Conservation (phyloP, 345 rosid species). For the Ceriops zippeliana region DNA sequence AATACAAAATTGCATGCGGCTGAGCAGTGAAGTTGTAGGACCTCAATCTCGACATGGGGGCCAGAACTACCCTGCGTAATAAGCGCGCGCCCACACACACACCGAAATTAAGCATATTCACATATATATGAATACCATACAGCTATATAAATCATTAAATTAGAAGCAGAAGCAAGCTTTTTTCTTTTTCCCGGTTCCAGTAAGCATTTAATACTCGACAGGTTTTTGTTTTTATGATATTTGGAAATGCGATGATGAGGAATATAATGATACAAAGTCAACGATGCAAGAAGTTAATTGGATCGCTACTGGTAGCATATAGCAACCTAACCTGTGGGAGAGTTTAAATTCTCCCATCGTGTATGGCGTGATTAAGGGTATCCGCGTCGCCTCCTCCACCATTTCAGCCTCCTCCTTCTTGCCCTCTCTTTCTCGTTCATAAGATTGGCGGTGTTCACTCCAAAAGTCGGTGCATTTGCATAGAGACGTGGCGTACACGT, state of each 20-base stretch:
- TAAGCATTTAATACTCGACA: neutral
- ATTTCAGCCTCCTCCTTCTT: too few relatives aligned
- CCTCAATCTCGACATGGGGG: conserved; percentile 29
- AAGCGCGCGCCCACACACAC: too few relatives aligned
- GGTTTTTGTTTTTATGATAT: neutral
- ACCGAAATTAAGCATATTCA: too few relatives aligned
- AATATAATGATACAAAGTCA: neutral
- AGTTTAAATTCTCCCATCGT: conserved; percentile 28
- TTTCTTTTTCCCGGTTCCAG: neutral
- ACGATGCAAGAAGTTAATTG: neutral
- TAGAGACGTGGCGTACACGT: too few relatives aligned
- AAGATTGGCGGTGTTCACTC: too few relatives aligned
- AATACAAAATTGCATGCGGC: conserved; percentile 30
- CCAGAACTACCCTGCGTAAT: conserved; percentile 24
- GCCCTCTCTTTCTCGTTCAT: too few relatives aligned
- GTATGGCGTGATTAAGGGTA: conserved; percentile 27
- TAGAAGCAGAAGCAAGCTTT: neutral
- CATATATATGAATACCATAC: too few relatives aligned
- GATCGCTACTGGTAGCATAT: neutral
- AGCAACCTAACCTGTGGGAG: conserved; percentile 23
- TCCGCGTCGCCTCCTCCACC: neutral
- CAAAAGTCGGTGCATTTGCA: too few relatives aligned
- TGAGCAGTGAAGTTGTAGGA: conserved; percentile 29
- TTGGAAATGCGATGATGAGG: neutral
- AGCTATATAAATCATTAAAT: neutral